These are phyloP conservation scores for Cryptosporidium felis DNA, from an alignment of 169 alveolate genomes.

Conservation along the genomic window DNA sequence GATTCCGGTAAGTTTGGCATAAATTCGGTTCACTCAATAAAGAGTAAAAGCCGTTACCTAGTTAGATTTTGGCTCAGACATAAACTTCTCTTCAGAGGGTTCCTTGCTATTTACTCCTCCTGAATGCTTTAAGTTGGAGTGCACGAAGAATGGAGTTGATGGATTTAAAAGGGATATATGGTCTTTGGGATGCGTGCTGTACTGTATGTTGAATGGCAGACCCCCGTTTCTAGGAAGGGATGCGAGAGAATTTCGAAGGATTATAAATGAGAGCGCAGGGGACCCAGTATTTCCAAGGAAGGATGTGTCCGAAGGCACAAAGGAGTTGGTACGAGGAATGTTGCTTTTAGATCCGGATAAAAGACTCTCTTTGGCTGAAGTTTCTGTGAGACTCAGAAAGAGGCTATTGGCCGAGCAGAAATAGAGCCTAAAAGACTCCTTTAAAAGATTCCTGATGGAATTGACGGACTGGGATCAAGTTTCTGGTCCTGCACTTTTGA, in stretches of 20 bases:
- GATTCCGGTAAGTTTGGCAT: slow-evolving; percentile 49
- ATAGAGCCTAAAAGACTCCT: too few species aligned
- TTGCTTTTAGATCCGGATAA: slow-evolving; percentile 19
- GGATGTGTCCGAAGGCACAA: slow-evolving; percentile 27
- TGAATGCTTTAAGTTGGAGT: slow-evolving; percentile 56
- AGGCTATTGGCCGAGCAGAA: too few species aligned
- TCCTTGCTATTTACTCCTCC: slow-evolving; percentile 55
- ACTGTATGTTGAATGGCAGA: slow-evolving; percentile 33
- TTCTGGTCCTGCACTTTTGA: slow-evolving; percentile 27
- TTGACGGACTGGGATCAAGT: too few species aligned
- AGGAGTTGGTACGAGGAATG: slow-evolving; percentile 6
- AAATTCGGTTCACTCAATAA: background rate
- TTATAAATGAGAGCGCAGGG: background rate
- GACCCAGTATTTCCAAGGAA: background rate
- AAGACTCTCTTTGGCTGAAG: slow-evolving; percentile 9
- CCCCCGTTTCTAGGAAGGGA: slow-evolving; percentile 41
- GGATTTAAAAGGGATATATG: slow-evolving; percentile 63
- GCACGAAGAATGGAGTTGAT: slow-evolving; percentile 41
- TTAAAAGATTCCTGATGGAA: too few species aligned
- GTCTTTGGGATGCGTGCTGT: slow-evolving; percentile 61
- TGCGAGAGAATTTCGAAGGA: background rate
- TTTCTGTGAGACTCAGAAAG: too few species aligned
- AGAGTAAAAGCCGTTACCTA: too few species aligned
- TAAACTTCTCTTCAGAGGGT: slow-evolving; percentile 48
- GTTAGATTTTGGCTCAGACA: too few species aligned